Conservation (phyloP, 352 stramenopile genomes). For the Phytophthora citrophthora region DNA sequence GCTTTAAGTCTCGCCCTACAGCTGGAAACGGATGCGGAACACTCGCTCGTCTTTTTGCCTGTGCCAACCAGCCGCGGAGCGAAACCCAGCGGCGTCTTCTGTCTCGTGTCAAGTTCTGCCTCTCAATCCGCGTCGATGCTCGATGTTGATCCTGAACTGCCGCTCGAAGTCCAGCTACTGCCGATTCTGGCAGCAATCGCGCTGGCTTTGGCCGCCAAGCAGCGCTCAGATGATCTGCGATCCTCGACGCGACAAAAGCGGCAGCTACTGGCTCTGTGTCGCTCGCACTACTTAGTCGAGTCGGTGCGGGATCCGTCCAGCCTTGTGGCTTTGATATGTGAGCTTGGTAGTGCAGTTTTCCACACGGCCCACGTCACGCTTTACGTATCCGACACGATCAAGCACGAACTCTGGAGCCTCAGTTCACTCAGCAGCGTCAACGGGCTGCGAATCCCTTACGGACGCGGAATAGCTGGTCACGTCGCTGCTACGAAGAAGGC, state of each 20-base stretch:
- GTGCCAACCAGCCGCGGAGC: slow-evolving; percentile 45
- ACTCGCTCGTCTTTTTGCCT: slow-evolving; percentile 57
- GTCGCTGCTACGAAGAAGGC: slow-evolving; percentile 64
- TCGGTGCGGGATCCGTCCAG: slow-evolving; percentile 74
- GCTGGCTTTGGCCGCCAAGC: slow-evolving; percentile 53
- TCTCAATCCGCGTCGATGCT: slow-evolving; percentile 27
- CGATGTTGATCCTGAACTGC: slow-evolving; percentile 13
- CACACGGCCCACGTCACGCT: slow-evolving; percentile 72
- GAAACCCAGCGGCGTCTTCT: slow-evolving; percentile 52
- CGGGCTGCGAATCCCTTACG: slow-evolving; percentile 76
- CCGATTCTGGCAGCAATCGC: slow-evolving; percentile 58
- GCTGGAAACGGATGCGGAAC: slow-evolving; percentile 10
- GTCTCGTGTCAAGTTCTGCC: slow-evolving; percentile 31
- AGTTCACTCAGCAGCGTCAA: slow-evolving; percentile 76
- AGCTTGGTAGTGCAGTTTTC: slow-evolving; percentile 72
- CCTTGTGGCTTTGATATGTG: slow-evolving; percentile 77
- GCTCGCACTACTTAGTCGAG: slow-evolving; percentile 69
- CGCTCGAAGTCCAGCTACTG: slow-evolving; percentile 39
- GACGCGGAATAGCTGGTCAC: slow-evolving; percentile 76
- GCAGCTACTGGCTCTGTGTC: slow-evolving; percentile 70
- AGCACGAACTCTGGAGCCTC: slow-evolving; percentile 77
- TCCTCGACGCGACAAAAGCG: slow-evolving; percentile 70
- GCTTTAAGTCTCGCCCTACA: slow-evolving; percentile 34
- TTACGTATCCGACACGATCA: slow-evolving; percentile 79
- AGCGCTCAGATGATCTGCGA: slow-evolving; percentile 65